phyloP scores from a whole-genome alignment of 495 filamentous ascomycete species.

The Penicillium riverlandense region DNA sequence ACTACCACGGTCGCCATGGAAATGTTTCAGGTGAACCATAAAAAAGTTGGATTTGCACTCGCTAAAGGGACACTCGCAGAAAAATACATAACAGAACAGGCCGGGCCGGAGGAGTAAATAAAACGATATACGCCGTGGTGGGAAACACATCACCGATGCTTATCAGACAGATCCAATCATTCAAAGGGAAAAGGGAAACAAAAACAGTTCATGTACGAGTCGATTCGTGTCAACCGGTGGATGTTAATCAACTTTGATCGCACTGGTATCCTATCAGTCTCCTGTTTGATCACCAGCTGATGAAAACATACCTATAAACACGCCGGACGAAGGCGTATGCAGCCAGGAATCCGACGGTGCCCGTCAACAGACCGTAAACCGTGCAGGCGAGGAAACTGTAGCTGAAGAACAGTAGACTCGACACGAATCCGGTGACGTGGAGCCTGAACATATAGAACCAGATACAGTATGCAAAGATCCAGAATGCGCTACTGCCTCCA shows the following conservation, averaged over 20 bases:
- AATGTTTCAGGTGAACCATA: no score
- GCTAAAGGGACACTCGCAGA: background rate
- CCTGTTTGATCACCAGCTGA: no score
- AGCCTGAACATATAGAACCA: constrained; percentile 85
- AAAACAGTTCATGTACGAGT: background rate
- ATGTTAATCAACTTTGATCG: constrained; percentile 35
- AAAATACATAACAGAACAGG: no score
- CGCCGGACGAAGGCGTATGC: constrained; percentile 84
- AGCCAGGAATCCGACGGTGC: constrained; percentile 83
- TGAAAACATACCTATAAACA: constrained; percentile 67
- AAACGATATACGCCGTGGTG: constrained; percentile 19
- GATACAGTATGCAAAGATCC: constrained; percentile 80
- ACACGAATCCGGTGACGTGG: constrained; percentile 76
- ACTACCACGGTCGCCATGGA: no score
- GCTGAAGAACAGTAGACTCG: constrained; percentile 77
- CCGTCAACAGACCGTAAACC: constrained; percentile 77
- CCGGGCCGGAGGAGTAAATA: constrained; percentile 2
- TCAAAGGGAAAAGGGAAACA: background rate
- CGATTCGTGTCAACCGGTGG: background rate
- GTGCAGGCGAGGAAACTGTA: constrained; percentile 76
- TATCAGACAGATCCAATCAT: constrained; percentile 1
- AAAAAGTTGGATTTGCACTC: no score
- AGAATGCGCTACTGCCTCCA: constrained; percentile 70
- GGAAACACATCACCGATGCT: constrained; percentile 16
- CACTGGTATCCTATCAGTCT: constrained; percentile 9